Evolutionary conservation across 495 filamentous ascomycete genomes (phyloP).

Genomic region (Penicillium herquei): DNA sequence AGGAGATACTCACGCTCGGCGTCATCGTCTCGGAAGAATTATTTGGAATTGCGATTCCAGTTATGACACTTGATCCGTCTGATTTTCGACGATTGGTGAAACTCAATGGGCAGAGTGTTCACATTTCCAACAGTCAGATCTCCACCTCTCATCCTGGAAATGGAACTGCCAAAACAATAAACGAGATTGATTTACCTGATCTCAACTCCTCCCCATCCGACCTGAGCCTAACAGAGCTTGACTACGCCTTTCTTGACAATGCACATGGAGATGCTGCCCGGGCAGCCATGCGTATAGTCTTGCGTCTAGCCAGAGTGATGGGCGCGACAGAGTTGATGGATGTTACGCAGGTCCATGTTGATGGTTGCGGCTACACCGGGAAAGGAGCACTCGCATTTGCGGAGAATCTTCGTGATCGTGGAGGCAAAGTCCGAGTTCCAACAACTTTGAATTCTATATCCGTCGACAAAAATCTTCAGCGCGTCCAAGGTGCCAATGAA

Average conservation of each 20-base stretch:
- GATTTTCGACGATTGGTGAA: neutral
- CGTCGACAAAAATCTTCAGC: conserved; percentile 29
- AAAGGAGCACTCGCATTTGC: conserved; percentile 15
- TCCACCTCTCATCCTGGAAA: neutral
- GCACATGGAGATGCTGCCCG: conserved; percentile 20
- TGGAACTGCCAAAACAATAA: neutral
- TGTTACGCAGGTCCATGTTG: conserved; percentile 29
- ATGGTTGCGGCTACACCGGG: conserved; percentile 35
- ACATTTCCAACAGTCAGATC: neutral
- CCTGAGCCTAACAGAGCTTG: neutral
- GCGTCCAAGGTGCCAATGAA: conserved; percentile 20
- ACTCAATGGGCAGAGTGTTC: neutral
- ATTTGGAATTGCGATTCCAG: conserved; percentile 26
- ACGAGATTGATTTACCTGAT: neutral
- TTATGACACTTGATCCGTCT: conserved; percentile 9
- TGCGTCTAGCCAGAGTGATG: conserved; percentile 20
- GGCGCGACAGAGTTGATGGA: conserved; percentile 17
- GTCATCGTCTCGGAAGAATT: conserved; percentile 29
- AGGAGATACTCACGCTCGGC: conserved; percentile 30
- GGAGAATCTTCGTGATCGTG: conserved; percentile 14
- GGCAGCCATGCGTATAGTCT: conserved; percentile 25
- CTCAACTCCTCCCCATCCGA: neutral
- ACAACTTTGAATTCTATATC: conserved; percentile 35
- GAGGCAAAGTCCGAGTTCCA: conserved; percentile 23
- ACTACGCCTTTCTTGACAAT: conserved; percentile 17